Base-by-base conservation (phyloP, 352 stramenopile genomes). In the Pythium plurisporium region DNA sequence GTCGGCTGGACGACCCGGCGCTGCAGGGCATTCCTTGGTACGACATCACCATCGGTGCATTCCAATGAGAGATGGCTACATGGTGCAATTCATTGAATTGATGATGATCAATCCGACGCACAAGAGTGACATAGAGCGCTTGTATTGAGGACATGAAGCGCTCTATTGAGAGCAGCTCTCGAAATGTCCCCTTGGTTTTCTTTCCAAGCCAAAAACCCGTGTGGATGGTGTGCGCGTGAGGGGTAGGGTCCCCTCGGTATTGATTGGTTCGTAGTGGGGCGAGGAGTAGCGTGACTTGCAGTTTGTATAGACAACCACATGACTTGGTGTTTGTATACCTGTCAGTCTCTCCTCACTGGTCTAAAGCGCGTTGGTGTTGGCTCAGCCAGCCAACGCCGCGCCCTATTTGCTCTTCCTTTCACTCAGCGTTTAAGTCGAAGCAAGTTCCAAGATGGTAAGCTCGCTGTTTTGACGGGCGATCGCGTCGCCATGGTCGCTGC, bases 351-450 rank as follows among this genome's bases (percentile, higher is more conserved):
- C 64, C 49, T 66, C 63, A 57, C 26, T 69, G 67, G 63, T 70
- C 62, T 53, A 61, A 63, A 62, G 43, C 49, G 55, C 56, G 47
- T 47, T 61, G 53, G 53, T 61, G 63, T 66, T 62, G 55, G 61
- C 54, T 60, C 55, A 51, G 64, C 74, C 81, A 61, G 42, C 53
- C 41, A 45, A n/a, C n/a, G 41, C 53, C 47, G 36, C 40, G 40
- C 43, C 47, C 47, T 84, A 86, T 85, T 91, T 85, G 82, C 78
- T 81, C 79, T 87, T 90, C 80, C 78, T 89, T 87, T 79, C 74
- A 80, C 78, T 91, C 78, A 81, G 76, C 76, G 76, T 87, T 82
- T 81, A 87, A 91, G 78, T 91, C 78, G 62, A 80, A 86, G 81
- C 80, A 82, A 74, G 75, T 79, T 85, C 73, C 70, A 91, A 87